A percentile compares a stretch with the other conserved stretches of the same genome.
These are phyloP conservation scores for Crithidia fasciculata DNA, from an alignment of 208 protist genomes.

Conservation along the genomic window DNA sequence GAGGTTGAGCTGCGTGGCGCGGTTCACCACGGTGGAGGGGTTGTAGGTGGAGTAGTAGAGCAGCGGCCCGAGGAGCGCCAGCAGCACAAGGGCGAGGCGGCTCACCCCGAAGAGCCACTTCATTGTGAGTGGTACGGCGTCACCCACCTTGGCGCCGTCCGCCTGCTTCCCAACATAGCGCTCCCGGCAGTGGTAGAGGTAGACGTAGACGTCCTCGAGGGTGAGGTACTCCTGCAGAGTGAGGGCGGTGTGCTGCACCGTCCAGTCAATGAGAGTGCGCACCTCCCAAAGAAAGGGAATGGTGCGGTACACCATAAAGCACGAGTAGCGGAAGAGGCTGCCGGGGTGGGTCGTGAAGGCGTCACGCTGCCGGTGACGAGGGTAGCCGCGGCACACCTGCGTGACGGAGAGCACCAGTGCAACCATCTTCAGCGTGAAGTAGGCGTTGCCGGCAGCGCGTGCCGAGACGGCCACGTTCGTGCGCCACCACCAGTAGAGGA, in stretches of 20 bases:
- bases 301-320: conserved; percentile 56
- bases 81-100: conserved; percentile 55
- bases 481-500: conserved; percentile 65
- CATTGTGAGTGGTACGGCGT: conserved; percentile 29
- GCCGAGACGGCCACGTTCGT: conserved; percentile 30
- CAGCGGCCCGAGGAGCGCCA: conserved; percentile 78
- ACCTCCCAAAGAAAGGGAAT: conserved; percentile 87
- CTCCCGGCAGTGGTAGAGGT: conserved; percentile 52
- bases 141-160: conserved; percentile 33
- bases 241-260: conserved; percentile 67
- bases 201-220: conserved; percentile 75
- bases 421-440: conserved; percentile 56
- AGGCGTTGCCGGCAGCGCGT: conserved; percentile 41
- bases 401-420: conserved; percentile 47
- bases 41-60: conserved; percentile 91
- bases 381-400: conserved; percentile 76
- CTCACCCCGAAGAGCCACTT: conserved; percentile 56
- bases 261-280: conserved; percentile 82
- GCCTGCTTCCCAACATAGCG: conserved; percentile 21
- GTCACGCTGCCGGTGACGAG: conserved; percentile 59
- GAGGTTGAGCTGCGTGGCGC: conserved; percentile 42
- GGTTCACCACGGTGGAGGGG: conserved; percentile 63
- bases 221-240: conserved; percentile 79
- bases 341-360: conserved; percentile 58
- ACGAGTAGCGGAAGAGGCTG: conserved; percentile 32